A percentile compares a stretch with the other conserved stretches of the same genome.
Conservation (phyloP, 192 early-diverging fungal genomes). For the Gaertneriomyces sp. region DNA sequence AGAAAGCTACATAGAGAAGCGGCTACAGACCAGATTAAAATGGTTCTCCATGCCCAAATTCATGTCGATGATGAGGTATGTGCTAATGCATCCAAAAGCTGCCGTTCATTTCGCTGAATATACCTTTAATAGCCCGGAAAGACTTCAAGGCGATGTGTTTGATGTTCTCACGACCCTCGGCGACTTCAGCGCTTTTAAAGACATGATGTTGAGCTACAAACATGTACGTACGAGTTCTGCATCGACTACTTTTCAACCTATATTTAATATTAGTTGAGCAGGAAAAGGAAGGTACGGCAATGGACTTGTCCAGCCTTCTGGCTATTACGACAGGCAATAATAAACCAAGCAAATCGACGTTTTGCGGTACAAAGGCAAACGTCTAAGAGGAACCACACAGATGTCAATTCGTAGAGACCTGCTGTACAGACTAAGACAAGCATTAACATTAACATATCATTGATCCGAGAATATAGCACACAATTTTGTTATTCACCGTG, state of each 20-base stretch:
- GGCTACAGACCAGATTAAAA: conserved; percentile 28
- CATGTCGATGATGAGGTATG: conserved; percentile 39
- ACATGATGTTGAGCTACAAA: conserved; percentile 50
- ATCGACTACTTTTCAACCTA: too few relatives aligned
- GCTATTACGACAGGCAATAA: too few relatives aligned
- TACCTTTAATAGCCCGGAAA: conserved; percentile 19
- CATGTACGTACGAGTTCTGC: conserved; percentile 10
- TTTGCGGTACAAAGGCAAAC: too few relatives aligned
- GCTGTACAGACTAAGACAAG: too few relatives aligned
- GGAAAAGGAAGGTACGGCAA: too few relatives aligned
- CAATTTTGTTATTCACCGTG: conserved; percentile 70
- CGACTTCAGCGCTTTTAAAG: conserved; percentile 55
- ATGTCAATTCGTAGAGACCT: too few relatives aligned
- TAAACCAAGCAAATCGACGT: too few relatives aligned
- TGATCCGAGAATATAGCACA: too few relatives aligned
- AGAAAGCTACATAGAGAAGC: conserved; percentile 40
- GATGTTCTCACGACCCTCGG: conserved; percentile 47
- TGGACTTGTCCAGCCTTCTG: too few relatives aligned
- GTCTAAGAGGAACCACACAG: too few relatives aligned
- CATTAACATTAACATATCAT: too few relatives aligned
- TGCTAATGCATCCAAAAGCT: background rate
- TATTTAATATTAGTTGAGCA: too few relatives aligned
- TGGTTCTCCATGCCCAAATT: conserved; percentile 50
- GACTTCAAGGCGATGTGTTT: conserved; percentile 55
- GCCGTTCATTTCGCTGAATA: background rate